phyloP scores from a whole-genome alignment of 2,329 filamentous ascomycete genomes.

The Amylocarpus encephaloides region DNA sequence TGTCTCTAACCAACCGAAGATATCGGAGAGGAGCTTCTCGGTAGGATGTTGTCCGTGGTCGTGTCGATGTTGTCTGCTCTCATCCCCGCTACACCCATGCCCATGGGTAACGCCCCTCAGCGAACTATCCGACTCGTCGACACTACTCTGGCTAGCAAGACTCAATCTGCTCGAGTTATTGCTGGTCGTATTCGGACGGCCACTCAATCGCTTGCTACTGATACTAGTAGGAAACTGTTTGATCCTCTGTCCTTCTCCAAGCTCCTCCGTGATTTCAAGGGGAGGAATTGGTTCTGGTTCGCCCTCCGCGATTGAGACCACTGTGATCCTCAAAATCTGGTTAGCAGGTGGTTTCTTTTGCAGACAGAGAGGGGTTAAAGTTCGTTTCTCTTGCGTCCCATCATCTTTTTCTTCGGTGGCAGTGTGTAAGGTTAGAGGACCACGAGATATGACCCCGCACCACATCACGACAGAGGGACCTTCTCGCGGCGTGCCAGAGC shows the following conservation, averaged over 20 bases:
- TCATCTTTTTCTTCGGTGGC: too few species aligned
- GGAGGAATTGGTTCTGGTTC: constrained; percentile 15
- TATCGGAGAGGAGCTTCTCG: constrained; percentile 61
- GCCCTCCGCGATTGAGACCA: constrained; percentile 30
- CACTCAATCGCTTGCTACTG: constrained; percentile 22
- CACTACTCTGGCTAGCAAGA: constrained; percentile 19
- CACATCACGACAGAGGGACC: too few species aligned
- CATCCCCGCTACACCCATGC: constrained; percentile 1
- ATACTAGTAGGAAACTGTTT: constrained; percentile 26
- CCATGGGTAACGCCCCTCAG: neutral
- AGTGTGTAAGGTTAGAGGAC: too few species aligned
- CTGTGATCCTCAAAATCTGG: constrained; percentile 10
- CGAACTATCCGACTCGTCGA: constrained; percentile 22
- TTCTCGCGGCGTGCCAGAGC: too few species aligned
- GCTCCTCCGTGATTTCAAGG: constrained; percentile 8
- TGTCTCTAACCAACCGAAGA: constrained; percentile 76
- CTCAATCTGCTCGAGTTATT: constrained; percentile 21
- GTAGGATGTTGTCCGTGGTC: constrained; percentile 29
- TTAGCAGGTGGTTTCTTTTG: neutral
- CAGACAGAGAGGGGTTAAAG: neutral
- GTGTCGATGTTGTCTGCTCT: constrained; percentile 14
- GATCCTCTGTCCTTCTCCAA: constrained; percentile 18
- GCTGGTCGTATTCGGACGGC: constrained; percentile 19
- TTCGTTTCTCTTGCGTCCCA: too few species aligned
- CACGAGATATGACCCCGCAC: too few species aligned